Percentiles rank a stretch among this genome's conserved stretches.
Evolutionary conservation across 2,329 filamentous ascomycete species (phyloP).

Genomic region (Aureobasidium sp.): DNA sequence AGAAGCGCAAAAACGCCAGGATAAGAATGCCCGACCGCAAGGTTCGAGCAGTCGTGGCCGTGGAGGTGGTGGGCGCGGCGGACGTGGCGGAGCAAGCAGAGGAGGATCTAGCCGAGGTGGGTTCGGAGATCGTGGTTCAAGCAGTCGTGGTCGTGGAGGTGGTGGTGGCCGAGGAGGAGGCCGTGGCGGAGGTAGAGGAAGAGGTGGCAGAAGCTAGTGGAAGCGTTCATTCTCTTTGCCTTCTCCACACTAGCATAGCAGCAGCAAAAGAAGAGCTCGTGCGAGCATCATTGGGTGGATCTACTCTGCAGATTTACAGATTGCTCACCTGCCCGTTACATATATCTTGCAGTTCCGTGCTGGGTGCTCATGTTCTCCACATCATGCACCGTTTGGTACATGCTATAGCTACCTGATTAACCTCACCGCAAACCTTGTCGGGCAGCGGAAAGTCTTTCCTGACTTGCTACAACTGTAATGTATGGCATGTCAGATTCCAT

Average conservation of each 20-base stretch:
- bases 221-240: neutral
- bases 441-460: neutral
- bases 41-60: slow-evolving; percentile 4
- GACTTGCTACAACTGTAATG: neutral
- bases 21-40: slow-evolving; percentile 78
- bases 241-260: neutral
- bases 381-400: neutral
- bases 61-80: neutral
- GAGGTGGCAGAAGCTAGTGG: neutral
- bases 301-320: neutral
- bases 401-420: neutral
- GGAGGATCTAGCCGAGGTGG: slow-evolving; percentile 1
- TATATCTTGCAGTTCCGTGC: neutral
- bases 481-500: neutral
- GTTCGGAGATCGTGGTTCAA: neutral
- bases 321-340: neutral
- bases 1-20: slow-evolving; percentile 64
- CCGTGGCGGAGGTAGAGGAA: neutral
- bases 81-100: neutral
- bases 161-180: neutral
- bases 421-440: neutral
- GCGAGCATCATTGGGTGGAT: neutral
- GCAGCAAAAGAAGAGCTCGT: neutral
- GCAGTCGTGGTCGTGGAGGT: neutral
- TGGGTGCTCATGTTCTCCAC: neutral